Conservation (phyloP, 179 eudicot genomes). For the Vitellaria paradoxa region DNA sequence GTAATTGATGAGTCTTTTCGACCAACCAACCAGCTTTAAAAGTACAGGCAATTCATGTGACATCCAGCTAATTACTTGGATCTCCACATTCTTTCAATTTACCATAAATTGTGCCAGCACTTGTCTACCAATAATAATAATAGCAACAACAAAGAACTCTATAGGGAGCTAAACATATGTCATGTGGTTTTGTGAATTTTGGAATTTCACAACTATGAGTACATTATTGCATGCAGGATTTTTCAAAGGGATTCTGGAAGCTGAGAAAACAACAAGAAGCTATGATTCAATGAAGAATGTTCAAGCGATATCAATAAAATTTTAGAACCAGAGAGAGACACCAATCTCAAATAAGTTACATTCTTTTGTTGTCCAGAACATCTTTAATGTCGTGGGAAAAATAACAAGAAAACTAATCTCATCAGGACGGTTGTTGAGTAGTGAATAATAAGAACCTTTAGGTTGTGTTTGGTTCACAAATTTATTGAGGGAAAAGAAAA, state of each 20-base stretch:
- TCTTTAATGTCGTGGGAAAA: not conserved
- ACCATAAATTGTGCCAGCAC: not conserved
- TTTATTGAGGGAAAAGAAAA: no score
- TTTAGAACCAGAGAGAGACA: not conserved
- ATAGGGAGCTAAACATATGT: not conserved
- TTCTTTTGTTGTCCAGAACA: not conserved
- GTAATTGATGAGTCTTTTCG: not conserved
- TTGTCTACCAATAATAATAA: conserved; percentile 7
- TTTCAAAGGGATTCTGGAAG: conserved; percentile 2
- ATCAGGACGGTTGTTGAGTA: not conserved
- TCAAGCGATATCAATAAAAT: not conserved
- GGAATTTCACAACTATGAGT: not conserved
- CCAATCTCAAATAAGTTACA: not conserved
- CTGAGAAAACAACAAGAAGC: not conserved
- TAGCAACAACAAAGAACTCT: not conserved
- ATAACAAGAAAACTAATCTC: not conserved
- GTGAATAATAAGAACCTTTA: no score
- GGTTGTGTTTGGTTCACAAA: no score
- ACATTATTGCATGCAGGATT: not conserved
- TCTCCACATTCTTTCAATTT: not conserved
- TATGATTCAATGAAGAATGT: not conserved
- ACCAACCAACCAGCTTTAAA: not conserved
- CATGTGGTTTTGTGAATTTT: not conserved
- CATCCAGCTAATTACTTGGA: not conserved
- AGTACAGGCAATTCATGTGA: not conserved